Evolutionary conservation across 352 stramenopile species (phyloP).

Genomic region (Blastocystis sp.): DNA sequence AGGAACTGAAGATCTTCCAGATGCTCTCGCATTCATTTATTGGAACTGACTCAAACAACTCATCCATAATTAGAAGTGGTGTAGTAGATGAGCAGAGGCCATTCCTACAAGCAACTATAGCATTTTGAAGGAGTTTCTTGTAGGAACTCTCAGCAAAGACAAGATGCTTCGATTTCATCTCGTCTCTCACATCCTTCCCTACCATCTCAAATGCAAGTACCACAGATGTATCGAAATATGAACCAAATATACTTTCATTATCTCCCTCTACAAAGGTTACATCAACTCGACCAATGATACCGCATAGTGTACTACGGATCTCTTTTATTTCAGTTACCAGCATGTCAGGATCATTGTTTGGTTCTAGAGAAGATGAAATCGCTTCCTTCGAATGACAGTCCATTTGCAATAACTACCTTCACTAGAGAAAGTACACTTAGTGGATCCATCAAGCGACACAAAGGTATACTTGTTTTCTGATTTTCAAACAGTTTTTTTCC

Average conservation of each 20-base stretch:
- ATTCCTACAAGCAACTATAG: neutral
- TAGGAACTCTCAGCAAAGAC: neutral
- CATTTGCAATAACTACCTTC: neutral
- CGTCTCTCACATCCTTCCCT: neutral
- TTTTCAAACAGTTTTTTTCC: neutral
- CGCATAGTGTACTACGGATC: neutral
- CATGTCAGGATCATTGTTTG: neutral
- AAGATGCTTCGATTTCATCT: neutral
- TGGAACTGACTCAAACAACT: slow-evolving; percentile 23
- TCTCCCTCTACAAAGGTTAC: neutral
- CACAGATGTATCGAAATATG: neutral
- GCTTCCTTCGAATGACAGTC: neutral
- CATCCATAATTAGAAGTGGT: slow-evolving; percentile 2
- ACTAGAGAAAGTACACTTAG: neutral
- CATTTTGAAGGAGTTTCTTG: neutral
- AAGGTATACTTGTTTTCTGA: neutral
- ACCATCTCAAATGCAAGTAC: slow-evolving; percentile 12
- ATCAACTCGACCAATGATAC: neutral
- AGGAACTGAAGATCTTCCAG: slow-evolving; percentile 18
- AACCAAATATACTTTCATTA: neutral
- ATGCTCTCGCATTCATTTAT: slow-evolving; percentile 15
- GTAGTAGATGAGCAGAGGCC: neutral
- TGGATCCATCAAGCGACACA: slow-evolving; percentile 1
- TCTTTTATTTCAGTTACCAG: neutral
- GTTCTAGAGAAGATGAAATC: neutral